A percentile compares a stretch with the other conserved stretches of the same genome.
Evolutionary conservation across 2,329 filamentous ascomycete genomes (phyloP).

Genomic region (Fusarium clavum): DNA sequence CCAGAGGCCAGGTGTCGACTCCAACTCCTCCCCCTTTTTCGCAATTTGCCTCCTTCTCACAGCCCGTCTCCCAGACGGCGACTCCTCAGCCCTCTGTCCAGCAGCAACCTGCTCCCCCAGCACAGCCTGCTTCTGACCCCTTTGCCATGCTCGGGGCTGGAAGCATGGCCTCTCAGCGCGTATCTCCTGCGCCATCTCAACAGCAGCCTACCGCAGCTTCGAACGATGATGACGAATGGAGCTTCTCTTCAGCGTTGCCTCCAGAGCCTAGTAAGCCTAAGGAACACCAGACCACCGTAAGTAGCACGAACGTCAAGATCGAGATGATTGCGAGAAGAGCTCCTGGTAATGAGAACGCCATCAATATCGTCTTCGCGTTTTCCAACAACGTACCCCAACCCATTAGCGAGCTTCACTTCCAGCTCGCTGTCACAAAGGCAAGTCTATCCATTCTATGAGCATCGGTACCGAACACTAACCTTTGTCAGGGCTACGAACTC

Average conservation of each 20-base stretch:
- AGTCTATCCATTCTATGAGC: neutral
- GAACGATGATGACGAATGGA: slow-evolving; percentile 90
- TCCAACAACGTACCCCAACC: slow-evolving; percentile 80
- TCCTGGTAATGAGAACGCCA: slow-evolving; percentile 63
- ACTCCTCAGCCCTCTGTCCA: slow-evolving; percentile 64
- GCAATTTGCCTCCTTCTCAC: slow-evolving; percentile 67
- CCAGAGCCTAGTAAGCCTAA: slow-evolving; percentile 65
- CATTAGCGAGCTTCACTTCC: slow-evolving; percentile 85
- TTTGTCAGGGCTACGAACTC: slow-evolving; percentile 77
- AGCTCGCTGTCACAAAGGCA: slow-evolving; percentile 94
- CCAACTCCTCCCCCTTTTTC: slow-evolving; percentile 63
- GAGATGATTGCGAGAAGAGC: slow-evolving; percentile 76
- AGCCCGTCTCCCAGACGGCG: slow-evolving; percentile 62
- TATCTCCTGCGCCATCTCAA: slow-evolving; percentile 44
- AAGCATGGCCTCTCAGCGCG: slow-evolving; percentile 42
- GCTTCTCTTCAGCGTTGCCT: slow-evolving; percentile 88
- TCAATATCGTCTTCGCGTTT: slow-evolving; percentile 82
- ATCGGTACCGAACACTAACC: slow-evolving; percentile 6
- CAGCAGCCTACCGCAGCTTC: slow-evolving; percentile 48
- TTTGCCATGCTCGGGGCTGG: slow-evolving; percentile 61
- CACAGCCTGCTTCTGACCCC: slow-evolving; percentile 60
- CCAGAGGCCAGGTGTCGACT: slow-evolving; percentile 57
- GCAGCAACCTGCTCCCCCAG: slow-evolving; percentile 60
- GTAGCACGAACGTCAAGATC: slow-evolving; percentile 77
- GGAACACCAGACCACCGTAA: slow-evolving; percentile 74